These are phyloP conservation scores for Priceomyces medius DNA, from an alignment of 805 yeast species.

Conservation along the genomic window DNA sequence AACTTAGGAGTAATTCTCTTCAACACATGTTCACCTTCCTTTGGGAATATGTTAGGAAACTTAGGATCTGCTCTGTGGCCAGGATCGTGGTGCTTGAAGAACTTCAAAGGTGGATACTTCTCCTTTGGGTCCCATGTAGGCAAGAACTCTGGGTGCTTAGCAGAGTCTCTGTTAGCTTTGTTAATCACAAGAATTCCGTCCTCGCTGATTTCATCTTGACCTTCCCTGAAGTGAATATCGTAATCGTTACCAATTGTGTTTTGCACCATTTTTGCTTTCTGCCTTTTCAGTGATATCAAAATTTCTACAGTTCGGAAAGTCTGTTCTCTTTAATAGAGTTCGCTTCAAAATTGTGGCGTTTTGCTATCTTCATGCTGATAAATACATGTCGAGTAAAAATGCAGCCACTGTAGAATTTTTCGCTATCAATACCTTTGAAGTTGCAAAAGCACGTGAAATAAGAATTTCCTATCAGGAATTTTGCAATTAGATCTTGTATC, in stretches of 20 bases:
- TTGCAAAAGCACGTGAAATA: not conserved
- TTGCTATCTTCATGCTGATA: too few species aligned
- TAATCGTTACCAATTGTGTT: slow-evolving; percentile 18
- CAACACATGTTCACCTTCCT: slow-evolving; percentile 20
- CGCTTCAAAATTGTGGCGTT: slow-evolving; percentile 1
- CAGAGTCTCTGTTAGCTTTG: slow-evolving; percentile 31
- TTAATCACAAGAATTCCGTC: slow-evolving; percentile 52
- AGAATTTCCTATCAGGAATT: not conserved
- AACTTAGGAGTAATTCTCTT: slow-evolving; percentile 63
- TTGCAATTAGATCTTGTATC: too few species aligned
- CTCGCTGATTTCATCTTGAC: slow-evolving; percentile 46
- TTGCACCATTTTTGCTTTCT: not conserved
- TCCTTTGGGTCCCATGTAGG: slow-evolving; percentile 70
- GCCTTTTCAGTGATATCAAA: not conserved
- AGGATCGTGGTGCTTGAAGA: slow-evolving; percentile 60
- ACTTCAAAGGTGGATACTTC: slow-evolving; percentile 50
- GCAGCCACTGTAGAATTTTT: not conserved
- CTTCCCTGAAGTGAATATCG: slow-evolving; percentile 52
- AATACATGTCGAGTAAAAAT: too few species aligned
- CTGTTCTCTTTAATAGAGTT: slow-evolving; percentile 1
- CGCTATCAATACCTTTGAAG: not conserved
- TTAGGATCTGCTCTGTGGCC: slow-evolving; percentile 65
- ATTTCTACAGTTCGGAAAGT: not conserved
- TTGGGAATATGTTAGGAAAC: slow-evolving; percentile 52
- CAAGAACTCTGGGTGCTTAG: slow-evolving; percentile 53